These are phyloP conservation scores for Epichloe scottii DNA, from an alignment of 2,329 filamentous ascomycete species.

Conservation along the genomic window DNA sequence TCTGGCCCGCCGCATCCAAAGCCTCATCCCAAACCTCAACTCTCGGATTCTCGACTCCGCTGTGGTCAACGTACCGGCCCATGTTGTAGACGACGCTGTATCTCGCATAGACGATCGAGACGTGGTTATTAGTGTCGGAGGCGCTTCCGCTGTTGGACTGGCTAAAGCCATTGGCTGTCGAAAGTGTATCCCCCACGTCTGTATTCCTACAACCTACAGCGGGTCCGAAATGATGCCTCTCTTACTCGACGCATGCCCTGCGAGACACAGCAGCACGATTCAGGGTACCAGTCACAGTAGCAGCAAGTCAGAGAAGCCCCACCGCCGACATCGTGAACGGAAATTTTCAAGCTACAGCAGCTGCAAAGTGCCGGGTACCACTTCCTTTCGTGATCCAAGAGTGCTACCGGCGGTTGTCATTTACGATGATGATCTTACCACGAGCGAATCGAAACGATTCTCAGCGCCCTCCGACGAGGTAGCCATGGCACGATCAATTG, in stretches of 20 bases:
- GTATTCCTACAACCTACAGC: slow-evolving; percentile 47
- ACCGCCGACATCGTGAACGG: neutral
- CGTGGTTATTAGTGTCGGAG: slow-evolving; percentile 47
- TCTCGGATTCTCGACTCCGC: slow-evolving; percentile 21
- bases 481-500: slow-evolving; percentile 10
- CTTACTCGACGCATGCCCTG: slow-evolving; percentile 8
- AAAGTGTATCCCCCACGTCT: slow-evolving; percentile 43
- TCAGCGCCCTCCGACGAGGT: slow-evolving; percentile 15
- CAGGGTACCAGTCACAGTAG: slow-evolving; percentile 1
- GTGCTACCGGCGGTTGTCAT: slow-evolving; percentile 21
- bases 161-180: slow-evolving; percentile 41
- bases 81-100: slow-evolving; percentile 17
- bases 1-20: slow-evolving; percentile 21
- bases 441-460: slow-evolving; percentile 14
- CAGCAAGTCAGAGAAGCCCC: slow-evolving; percentile 1
- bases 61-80: slow-evolving; percentile 16
- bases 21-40: slow-evolving; percentile 21
- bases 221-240: slow-evolving; percentile 44
- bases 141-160: slow-evolving; percentile 48
- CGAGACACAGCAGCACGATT: slow-evolving; percentile 6
- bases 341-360: neutral
- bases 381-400: slow-evolving; percentile 11
- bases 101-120: slow-evolving; percentile 30
- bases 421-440: slow-evolving; percentile 25
- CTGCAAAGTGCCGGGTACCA: slow-evolving; percentile 6